phyloP scores from a whole-genome alignment of 306 rosid species.

The Corylus heterophylla region DNA sequence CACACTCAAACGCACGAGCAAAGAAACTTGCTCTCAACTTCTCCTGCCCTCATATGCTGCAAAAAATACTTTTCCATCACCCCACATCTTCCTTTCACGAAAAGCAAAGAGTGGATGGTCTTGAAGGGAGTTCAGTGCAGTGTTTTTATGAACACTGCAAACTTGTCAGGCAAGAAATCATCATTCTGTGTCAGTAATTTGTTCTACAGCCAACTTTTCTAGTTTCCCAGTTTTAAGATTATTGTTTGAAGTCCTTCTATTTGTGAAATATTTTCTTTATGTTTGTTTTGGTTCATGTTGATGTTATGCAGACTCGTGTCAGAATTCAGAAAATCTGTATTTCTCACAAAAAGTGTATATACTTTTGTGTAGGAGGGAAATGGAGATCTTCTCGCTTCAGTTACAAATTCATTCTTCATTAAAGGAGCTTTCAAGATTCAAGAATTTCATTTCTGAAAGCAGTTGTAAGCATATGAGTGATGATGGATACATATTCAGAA shows the following conservation, averaged over 20 bases:
- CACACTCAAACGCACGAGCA: background rate
- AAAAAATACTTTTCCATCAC: background rate
- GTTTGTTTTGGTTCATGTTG: background rate
- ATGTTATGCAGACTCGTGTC: background rate
- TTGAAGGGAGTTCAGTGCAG: background rate
- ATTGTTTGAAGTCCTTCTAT: background rate
- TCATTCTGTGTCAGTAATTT: conserved; percentile 18
- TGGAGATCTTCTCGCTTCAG: conserved; percentile 12
- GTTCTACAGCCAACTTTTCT: conserved; percentile 4
- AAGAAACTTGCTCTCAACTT: conserved; percentile 1
- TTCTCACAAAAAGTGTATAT: background rate
- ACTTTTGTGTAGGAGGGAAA: background rate
- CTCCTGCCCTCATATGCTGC: too few species aligned
- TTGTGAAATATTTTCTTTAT: background rate
- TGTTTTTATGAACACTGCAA: conserved; percentile 6
- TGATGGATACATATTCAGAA: background rate
- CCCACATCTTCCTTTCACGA: conserved; percentile 23
- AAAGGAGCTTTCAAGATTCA: conserved; percentile 21
- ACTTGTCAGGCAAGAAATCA: conserved; percentile 21
- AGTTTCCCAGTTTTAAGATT: background rate
- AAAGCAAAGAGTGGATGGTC: conserved; percentile 17
- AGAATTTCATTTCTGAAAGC: conserved; percentile 13
- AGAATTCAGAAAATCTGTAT: background rate
- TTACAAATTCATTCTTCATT: conserved; percentile 11
- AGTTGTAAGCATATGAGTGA: background rate